Base-by-base conservation (phyloP, 371 early-diverging fungal species). In the Thermomucor indicae-seudaticae region DNA sequence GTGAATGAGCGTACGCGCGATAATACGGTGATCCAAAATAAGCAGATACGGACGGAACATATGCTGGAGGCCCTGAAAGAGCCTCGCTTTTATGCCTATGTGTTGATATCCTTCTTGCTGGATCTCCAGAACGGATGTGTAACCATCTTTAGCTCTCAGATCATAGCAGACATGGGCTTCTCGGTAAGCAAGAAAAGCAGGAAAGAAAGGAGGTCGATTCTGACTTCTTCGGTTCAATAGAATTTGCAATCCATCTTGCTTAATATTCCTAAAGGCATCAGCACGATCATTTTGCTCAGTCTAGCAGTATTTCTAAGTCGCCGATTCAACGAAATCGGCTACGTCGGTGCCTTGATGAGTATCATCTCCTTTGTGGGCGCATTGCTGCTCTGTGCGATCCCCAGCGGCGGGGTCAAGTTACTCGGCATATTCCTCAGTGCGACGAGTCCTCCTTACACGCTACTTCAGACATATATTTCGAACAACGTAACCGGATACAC, bases 41-140 rank as follows among this genome's bases (percentile, higher is more conserved):
- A 47, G 2, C 41, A 47, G 22, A 51, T 67, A 27, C 67, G 67
- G 39, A 47, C 20, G 23, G 60, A 55, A 3, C 72, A 72, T 35
- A 61, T 67, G 16, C 35, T 30, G 32, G 72, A 72, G 49, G 67
- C 67, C 11, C n/a, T 72, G 0, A 62, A 51, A 23, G 72, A 72
- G 41, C 31, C 53, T n/a, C 53, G 60, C 1, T 65, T 62, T 24
- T 72, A 67, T 56, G 58, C 60, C 43, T 61, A 55, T 35, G 29
- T 45, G 6, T 35, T 46, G 4, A 53, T 53, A 11, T 53, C 54
- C 4, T 46, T 53, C 11, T 41, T 53, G 17, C 12, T 62, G 22
- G 62, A 62, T 39, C 51, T 69, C n/a, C 62, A 57, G 45, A 69
- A 69, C 25, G 69, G 69, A 34, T 55, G 57, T 16, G 49, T 65